Evolutionary conservation across 1,139 yeast species (phyloP), one percentile per base, ranked within the genome.

Genomic region (Geotrichum cucujoidarum): DNA sequence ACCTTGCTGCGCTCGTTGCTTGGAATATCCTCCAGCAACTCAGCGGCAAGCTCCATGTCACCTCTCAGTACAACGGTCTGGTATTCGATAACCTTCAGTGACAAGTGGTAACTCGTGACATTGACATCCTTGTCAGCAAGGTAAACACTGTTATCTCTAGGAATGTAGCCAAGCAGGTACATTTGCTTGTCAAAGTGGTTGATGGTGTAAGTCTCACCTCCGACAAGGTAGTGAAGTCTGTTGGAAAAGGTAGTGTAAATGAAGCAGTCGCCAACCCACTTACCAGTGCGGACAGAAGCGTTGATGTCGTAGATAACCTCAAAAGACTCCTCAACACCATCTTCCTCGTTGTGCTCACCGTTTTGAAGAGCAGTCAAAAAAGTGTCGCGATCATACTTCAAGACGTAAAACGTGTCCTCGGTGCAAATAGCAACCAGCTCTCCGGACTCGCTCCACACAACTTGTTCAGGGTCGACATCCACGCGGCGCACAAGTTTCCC

Each of bases 231-330:
- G 69, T 90, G 92, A 63, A 94, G 76, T 66, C 97, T 80, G 68
- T 89, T 88, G 31, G 95, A 78, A 20, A 82, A 61, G 1, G 95
- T 83, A 14, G 97, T 88, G 72, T 84, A 92, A 49, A 92, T 80
- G 65, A 90, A 90, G 38, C 94, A 97, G 70, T 92, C 97, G 57
- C 98, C 98, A 60, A 90, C 88, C 86, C 97, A 92, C 65, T 83
- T 83, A 60, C 97, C 97, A 18, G 95, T 83, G 53, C 86, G 79
- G 36, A 92, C 80, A 27, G 83, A 71, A 63, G 92, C 98, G 49
- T 81, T 79, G 54, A 89, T 77, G 54, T 94, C 95, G 62, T 81
- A 79, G 51, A 87, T 72, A 25, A 90, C 94, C 53, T 87, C 95
- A 66, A 94, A 88, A 10, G 94, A 78, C 38, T 77, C 81, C 62